Base-by-base conservation (phyloP, 2,329 filamentous ascomycete genomes). In the Aaosphaeria arxii region DNA sequence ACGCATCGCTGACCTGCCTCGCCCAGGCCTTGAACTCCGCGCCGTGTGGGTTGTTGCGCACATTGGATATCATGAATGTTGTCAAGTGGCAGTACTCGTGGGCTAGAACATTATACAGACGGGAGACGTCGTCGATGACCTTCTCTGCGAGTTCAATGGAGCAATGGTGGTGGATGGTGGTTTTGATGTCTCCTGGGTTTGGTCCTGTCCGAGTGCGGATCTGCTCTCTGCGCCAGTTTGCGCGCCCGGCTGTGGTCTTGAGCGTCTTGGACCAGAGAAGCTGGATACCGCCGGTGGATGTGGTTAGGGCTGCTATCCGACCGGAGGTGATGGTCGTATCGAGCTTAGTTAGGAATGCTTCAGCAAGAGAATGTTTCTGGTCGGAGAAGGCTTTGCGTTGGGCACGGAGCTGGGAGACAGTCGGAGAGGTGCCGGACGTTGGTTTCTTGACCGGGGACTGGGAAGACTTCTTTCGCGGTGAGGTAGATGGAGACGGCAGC, bases 1-100 rank as follows among this genome's bases (percentile, higher is more conserved):
- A 88, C 0, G 76, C 77, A 3, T 54, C 57, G 74, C 81, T 70
- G 74, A 82, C 67, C 76, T 81, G 44, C 6, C 50, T 45, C 11
- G 64, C 70, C 82, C 90, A 96, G 1, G 71, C 64, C 69, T 95
- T 91, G 78, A 96, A 96, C 59, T 89, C 87, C 9, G 81, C 79
- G 24, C 91, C 91, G 65, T 96, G 91, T 0, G 91, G 89, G 52
- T 88, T 86, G 47, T 84, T 85, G 40, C 82, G 85, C 33, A 91
- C 75, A 33, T 85, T 83, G 43, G 80, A 86, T 53, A 97, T 76
- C 84, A 97, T 95, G 69, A 92, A 96, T 61, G 91, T 95, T 40
- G 89, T 86, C 1, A 97, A 75, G 64, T 99, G 94, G 69, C 94
- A 97, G 74, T 94, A 97, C 62, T 99, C 94, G 67, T 99, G 94